These are phyloP conservation scores for Candida xyloterini DNA, from an alignment of 805 yeast species.

Conservation along the genomic window DNA sequence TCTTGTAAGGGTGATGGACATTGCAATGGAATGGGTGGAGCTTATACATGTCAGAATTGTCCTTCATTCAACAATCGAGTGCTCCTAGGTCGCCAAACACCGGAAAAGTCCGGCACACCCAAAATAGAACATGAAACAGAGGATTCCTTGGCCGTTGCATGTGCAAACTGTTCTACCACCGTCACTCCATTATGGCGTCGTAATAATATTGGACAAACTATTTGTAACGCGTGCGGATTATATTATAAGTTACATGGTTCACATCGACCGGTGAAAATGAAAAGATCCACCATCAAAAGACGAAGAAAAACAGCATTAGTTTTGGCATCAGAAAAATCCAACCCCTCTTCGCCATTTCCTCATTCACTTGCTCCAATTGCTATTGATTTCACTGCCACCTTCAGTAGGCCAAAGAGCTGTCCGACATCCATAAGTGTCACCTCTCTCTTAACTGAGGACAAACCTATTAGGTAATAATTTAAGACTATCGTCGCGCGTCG, in stretches of 20 bases:
- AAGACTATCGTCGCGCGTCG: constrained; percentile 14
- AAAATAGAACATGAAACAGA: constrained; percentile 3
- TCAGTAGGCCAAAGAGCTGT: constrained; percentile 1
- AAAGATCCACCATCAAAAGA: constrained; percentile 69
- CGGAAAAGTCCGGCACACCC: background rate
- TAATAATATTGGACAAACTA: constrained; percentile 76
- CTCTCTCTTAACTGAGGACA: constrained; percentile 16
- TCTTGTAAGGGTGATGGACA: constrained; percentile 73
- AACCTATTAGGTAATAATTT: background rate
- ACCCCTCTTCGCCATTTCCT: background rate
- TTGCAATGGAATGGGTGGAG: constrained; percentile 87
- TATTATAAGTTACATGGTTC: constrained; percentile 72
- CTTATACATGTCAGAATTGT: constrained; percentile 75
- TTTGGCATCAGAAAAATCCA: background rate
- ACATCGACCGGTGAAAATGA: constrained; percentile 75
- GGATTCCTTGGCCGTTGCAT: constrained; percentile 59
- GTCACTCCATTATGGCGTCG: constrained; percentile 87
- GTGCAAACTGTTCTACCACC: constrained; percentile 81
- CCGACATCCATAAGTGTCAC: constrained; percentile 14
- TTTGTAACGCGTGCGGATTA: constrained; percentile 86
- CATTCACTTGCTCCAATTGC: constrained; percentile 2
- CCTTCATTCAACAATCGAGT: constrained; percentile 77
- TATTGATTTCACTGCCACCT: constrained; percentile 10
- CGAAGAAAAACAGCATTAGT: constrained; percentile 46
- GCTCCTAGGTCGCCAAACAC: constrained; percentile 18